Evolutionary conservation across 345 rosid species (phyloP), one percentile per base, ranked within the genome.

Genomic region (Mallotus nudiflorus): DNA sequence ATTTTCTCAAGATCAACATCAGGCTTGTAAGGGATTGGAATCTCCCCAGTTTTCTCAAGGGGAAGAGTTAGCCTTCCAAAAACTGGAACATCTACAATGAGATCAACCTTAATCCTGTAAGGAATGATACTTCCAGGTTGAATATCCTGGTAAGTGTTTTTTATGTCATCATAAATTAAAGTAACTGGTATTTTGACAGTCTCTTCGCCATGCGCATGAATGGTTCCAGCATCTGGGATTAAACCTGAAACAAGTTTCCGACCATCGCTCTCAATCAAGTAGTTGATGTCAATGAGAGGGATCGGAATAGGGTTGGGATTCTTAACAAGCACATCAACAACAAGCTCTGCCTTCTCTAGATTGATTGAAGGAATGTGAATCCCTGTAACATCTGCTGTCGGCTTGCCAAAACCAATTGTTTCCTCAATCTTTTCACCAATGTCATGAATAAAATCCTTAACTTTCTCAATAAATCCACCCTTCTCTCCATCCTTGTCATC

Each of bases 181-280:
- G 81, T 78, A 64, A 95, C 66, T 0, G 99, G 98, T 71, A 95
- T 88, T 66, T 92, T 95, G 64, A 95, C 91, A 35, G 93, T 90
- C 81, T 95, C 98, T 86, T 95, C 98, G 14, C 99, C 96, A 39
- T 85, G 98, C 0, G 99, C 92, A 16, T 70, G 85, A 44, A 95
- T 74, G 10, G 99, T 95, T 74, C 99, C 98, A 22, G 98, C 88
- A 81, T 95, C 98, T 0, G 99, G 99, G 61, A 95, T 95, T 83
- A 92, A 70, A 0, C 99, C 99, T 0, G 99, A 90, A 54, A 91
- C 70, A 9, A 92, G 82, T 75, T 96, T 95, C 84, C 99, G 82
- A 40, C 93, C 98, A 65, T 89, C 97, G 33, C 98, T 92, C 73
- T 96, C 98, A 9, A 96, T 67, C 22, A 89, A 65, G 89, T 92